Percentiles rank a stretch among this genome's conserved stretches.
Evolutionary conservation across 2,329 filamentous ascomycete genomes (phyloP).

Genomic region (Fusarium sulawesiense): DNA sequence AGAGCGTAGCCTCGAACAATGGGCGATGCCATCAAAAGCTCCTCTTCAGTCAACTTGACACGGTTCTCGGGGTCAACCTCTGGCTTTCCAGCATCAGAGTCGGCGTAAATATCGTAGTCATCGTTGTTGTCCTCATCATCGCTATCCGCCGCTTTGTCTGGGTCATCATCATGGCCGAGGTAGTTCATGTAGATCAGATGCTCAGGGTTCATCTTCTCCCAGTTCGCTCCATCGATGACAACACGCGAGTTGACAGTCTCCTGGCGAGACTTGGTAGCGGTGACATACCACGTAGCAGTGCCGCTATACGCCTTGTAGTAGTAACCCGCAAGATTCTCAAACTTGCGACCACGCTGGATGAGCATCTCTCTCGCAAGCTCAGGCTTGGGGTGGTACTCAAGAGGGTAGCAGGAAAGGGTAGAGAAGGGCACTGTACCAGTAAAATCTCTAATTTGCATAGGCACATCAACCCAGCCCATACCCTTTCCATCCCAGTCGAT

Average conservation of each 20-base stretch:
- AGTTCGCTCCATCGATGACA: conserved; percentile 49
- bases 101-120: neutral
- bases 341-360: conserved; percentile 56
- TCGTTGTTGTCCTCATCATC: conserved; percentile 13
- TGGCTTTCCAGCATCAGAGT: neutral
- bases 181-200: conserved; percentile 39
- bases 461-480: conserved; percentile 56
- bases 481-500: conserved; percentile 62
- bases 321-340: conserved; percentile 59
- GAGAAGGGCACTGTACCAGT: conserved; percentile 58
- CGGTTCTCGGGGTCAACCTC: conserved; percentile 23
- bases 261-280: conserved; percentile 37
- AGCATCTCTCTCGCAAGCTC: no score
- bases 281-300: conserved; percentile 49
- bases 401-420: conserved; percentile 57
- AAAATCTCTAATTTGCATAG: conserved; percentile 55
- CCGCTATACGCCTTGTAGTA: conserved; percentile 61
- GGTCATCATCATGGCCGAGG: neutral
- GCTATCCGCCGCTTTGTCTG: neutral
- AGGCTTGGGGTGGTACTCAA: conserved; percentile 56
- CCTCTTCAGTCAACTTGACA: conserved; percentile 51
- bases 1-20: conserved; percentile 62
- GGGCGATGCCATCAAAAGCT: conserved; percentile 55
- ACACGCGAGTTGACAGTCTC: conserved; percentile 48
- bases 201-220: conserved; percentile 48